phyloP scores from a whole-genome alignment of 331 rosid species.

The Erythrophleum ivorense region DNA sequence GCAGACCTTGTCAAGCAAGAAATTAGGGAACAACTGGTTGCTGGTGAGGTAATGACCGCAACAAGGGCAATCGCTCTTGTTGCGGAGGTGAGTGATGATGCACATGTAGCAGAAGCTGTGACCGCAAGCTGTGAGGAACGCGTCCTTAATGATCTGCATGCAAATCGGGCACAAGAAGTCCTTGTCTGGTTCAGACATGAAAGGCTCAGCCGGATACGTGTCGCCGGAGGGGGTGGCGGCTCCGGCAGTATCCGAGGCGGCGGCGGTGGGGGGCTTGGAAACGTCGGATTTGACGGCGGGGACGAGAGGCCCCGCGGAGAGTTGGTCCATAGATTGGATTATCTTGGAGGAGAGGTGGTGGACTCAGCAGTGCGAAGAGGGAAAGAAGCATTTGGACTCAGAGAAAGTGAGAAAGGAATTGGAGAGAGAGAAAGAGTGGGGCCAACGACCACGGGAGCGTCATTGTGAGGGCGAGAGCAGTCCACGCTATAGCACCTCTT shows the following conservation, averaged over 20 bases:
- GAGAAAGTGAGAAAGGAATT: conserved; percentile 26
- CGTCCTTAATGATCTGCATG: conserved; percentile 89
- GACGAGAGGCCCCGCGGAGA: conserved; percentile 58
- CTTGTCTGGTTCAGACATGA: conserved; percentile 64
- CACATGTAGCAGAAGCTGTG: conserved; percentile 99
- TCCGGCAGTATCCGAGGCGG: conserved; percentile 1
- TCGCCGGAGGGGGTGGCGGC: conserved; percentile 27
- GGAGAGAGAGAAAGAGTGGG: conserved; percentile 40
- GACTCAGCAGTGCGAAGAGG: background rate
- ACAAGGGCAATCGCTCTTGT: conserved; percentile 97
- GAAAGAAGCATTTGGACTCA: background rate
- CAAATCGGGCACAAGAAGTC: conserved; percentile 97
- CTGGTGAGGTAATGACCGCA: conserved; percentile 80
- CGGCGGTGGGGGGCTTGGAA: conserved; percentile 2
- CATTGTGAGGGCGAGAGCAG: conserved; percentile 46
- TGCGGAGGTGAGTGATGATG: conserved; percentile 88
- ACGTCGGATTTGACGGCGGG: conserved; percentile 55
- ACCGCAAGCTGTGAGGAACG: conserved; percentile 89
- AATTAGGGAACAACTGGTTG: conserved; percentile 77
- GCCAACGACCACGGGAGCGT: background rate
- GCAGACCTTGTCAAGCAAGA: conserved; percentile 83
- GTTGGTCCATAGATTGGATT: conserved; percentile 46
- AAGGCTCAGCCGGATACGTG: background rate
- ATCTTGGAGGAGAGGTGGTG: conserved; percentile 27
- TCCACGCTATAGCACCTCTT: conserved; percentile 41